Evolutionary conservation across 2,329 filamentous ascomycete species (phyloP).

Genomic region (Pseudogymnoascus sp.): DNA sequence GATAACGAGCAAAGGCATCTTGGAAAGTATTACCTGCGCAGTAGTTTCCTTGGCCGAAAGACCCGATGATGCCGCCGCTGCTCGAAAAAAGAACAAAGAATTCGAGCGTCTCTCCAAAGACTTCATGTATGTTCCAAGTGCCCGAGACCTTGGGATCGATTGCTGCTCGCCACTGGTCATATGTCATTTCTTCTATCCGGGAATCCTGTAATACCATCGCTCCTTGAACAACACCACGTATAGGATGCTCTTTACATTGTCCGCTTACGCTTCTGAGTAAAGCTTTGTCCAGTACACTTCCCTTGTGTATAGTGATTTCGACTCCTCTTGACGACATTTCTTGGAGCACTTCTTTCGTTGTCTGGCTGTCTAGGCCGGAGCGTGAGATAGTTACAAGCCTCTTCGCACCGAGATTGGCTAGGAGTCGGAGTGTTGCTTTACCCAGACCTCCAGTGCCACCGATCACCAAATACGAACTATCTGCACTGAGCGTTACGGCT

Average conservation of each 20-base stretch:
- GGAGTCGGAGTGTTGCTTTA: neutral
- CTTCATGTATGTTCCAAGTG: conserved; percentile 13
- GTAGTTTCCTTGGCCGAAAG: conserved; percentile 12
- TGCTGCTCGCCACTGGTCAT: conserved; percentile 12
- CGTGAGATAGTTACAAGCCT: neutral
- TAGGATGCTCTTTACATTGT: neutral
- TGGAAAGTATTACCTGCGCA: conserved; percentile 12
- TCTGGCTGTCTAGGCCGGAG: neutral
- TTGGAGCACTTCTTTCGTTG: neutral
- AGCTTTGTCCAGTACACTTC: neutral
- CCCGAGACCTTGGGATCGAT: conserved; percentile 14
- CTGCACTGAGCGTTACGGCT: neutral
- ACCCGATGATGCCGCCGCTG: neutral
- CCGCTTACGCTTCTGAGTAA: neutral
- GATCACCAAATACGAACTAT: neutral
- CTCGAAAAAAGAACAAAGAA: conserved; percentile 11
- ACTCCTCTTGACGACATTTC: neutral
- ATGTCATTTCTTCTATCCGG: neutral
- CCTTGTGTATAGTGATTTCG: neutral
- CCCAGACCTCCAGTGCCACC: neutral
- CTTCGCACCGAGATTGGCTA: neutral
- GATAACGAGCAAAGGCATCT: conserved; percentile 11
- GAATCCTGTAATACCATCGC: neutral
- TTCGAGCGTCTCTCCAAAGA: neutral
- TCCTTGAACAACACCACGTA: neutral